Base-by-base conservation (phyloP, 768 basidiomycete species). In the Auriscalpium microsporum region DNA sequence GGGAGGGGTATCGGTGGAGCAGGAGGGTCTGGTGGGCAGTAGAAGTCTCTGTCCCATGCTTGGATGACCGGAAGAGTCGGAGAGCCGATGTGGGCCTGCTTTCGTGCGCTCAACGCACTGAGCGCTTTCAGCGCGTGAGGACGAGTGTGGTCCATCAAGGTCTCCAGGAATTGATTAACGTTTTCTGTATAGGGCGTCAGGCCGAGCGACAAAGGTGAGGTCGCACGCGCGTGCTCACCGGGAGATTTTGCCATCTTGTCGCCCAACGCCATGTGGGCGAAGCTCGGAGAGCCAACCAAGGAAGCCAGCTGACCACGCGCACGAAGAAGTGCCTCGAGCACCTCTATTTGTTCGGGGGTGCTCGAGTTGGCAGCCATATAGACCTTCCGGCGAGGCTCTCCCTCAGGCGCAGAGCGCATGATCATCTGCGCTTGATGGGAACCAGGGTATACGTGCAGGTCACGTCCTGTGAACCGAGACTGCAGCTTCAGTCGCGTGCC, bases 231-330 rank as follows among this genome's bases (percentile, higher is more conserved):
- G 6, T 8, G 65, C 78, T 58, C 56, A 90, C 90, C 90, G 52
- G 95, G 94, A 35, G 83, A 87, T 69, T 89, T 92, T 1, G 94
- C 95, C 96, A 99, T 99, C 73, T 96, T 99, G 70, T 97, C 94
- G 34, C 80, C 80, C 17, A 98, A 75, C 0, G 84, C 81, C 79
- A 96, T 88, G 57, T 90, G 83, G 0, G 86, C 93, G 73, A 82
- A 98, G 61, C 87, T 95, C 40, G 84, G 76, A 63, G 83, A 82
- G 10, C 95, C 95, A 38, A 96, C 86, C 14, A 98, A 72, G 19
- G 74, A 79, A 2, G 96, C 93, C 7, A 97, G 75, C 63, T 94
- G 82, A 5, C 84, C 90, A 33, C 96, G 80, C 45, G 84, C 83
- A 36, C 76, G 74, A 34, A 99, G 72, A 50, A 99, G 73, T 10